phyloP scores from a whole-genome alignment of 1,284 basidiomycete species.

The Puccinia horiana region DNA sequence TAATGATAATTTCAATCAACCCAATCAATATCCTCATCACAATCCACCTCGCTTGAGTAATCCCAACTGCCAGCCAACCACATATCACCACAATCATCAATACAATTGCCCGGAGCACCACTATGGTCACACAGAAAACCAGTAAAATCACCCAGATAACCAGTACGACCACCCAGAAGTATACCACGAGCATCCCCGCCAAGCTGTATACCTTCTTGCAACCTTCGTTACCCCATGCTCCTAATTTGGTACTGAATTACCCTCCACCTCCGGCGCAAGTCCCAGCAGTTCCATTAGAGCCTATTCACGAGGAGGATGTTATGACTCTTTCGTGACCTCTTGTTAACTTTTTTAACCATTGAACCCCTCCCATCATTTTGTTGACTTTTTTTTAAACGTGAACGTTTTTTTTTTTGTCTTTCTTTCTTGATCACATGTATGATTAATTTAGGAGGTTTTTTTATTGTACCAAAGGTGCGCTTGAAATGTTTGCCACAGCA shows the following conservation, averaged over 20 bases:
- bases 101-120: background rate
- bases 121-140: background rate
- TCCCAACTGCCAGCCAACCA: background rate
- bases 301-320: background rate
- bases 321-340: no score
- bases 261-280: background rate
- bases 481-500: no score
- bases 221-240: background rate
- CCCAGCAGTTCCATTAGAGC: background rate
- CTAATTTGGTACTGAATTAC: conserved; percentile 7
- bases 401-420: no score
- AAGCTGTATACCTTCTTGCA: background rate
- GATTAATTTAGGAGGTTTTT: no score
- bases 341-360: no score
- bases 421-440: no score
- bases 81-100: background rate
- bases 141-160: background rate
- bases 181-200: background rate
- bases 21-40: background rate
- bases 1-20: conserved; percentile 12
- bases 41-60: background rate
- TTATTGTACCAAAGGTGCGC: no score
- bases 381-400: no score
- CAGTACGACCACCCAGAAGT: background rate
- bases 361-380: no score